Conservation (phyloP, 495 filamentous ascomycete genomes). For the Peziza echinospora region DNA sequence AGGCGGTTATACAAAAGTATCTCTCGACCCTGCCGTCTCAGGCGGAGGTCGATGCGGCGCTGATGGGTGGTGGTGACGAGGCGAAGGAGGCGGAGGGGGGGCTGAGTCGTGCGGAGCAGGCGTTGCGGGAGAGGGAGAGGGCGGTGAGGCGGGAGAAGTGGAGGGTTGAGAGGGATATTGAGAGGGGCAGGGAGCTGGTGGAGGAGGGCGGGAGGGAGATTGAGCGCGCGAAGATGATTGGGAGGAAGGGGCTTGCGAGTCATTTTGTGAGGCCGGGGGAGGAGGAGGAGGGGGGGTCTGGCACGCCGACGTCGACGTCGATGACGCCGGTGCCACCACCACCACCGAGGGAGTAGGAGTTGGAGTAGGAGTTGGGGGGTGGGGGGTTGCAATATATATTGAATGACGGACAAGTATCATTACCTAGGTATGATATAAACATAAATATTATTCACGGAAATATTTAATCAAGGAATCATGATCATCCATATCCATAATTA, state of each 20-base stretch:
- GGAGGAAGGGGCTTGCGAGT: constrained; percentile 46
- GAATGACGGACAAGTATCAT: no score
- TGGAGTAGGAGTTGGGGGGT: no score
- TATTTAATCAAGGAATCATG: no score
- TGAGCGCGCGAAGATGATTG: constrained; percentile 53
- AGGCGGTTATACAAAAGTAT: constrained; percentile 53
- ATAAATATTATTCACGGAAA: no score
- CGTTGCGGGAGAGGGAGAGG: constrained; percentile 48
- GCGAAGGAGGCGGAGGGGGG: constrained; percentile 39
- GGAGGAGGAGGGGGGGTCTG: neutral
- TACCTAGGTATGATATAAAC: no score
- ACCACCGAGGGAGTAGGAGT: no score
- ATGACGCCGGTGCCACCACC: no score
- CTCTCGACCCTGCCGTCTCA: constrained; percentile 49
- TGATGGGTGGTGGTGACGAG: no score
- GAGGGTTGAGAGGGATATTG: constrained; percentile 40
- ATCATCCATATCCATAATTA: no score
- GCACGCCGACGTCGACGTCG: neutral
- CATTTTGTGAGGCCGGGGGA: constrained; percentile 29
- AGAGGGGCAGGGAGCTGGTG: constrained; percentile 42
- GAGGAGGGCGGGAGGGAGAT: constrained; percentile 60
- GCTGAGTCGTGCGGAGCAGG: constrained; percentile 37
- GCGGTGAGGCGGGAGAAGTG: constrained; percentile 54
- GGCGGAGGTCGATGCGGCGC: constrained; percentile 29
- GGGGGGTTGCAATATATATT: no score